Conservation (phyloP, 2,329 filamentous ascomycete genomes). For the Fusarium incarnatum region DNA sequence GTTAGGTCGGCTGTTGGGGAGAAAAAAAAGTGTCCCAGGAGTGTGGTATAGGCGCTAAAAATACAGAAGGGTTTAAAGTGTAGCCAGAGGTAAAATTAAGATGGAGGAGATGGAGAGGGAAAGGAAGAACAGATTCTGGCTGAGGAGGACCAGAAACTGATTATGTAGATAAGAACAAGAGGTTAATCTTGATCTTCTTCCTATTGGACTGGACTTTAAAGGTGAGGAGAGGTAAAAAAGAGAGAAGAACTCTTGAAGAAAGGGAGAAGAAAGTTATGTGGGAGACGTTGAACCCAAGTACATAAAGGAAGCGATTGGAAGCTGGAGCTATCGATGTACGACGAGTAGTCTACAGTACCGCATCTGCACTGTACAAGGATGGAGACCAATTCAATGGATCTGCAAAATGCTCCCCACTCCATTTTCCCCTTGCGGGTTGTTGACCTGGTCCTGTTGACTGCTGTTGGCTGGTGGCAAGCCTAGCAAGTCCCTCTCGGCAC, state of each 20-base stretch:
- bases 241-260: slow-evolving; percentile 14
- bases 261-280: slow-evolving; percentile 30
- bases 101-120: slow-evolving; percentile 25
- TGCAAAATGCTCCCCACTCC: slow-evolving; percentile 34
- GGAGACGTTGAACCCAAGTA: slow-evolving; percentile 40
- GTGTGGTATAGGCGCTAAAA: slow-evolving; percentile 47
- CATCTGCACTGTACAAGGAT: slow-evolving; percentile 15
- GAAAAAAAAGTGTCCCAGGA: slow-evolving; percentile 28
- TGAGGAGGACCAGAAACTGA: slow-evolving; percentile 28
- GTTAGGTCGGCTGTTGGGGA: slow-evolving; percentile 35
- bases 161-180: slow-evolving; percentile 33
- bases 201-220: slow-evolving; percentile 1
- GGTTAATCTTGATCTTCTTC: slow-evolving; percentile 28
- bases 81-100: slow-evolving; percentile 26
- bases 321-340: slow-evolving; percentile 20
- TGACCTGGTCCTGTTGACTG: slow-evolving; percentile 35
- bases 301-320: slow-evolving; percentile 34
- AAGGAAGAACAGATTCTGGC: slow-evolving; percentile 30
- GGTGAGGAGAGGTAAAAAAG: slow-evolving; percentile 5
- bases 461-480: slow-evolving; percentile 45
- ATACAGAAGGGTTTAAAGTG: slow-evolving; percentile 43
- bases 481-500: slow-evolving; percentile 42
- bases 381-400: slow-evolving; percentile 38
- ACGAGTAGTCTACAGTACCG: not conserved
- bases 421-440: slow-evolving; percentile 38